These are phyloP conservation scores for Diaporthe eres DNA, from an alignment of 2,329 filamentous ascomycete species.

Conservation along the genomic window DNA sequence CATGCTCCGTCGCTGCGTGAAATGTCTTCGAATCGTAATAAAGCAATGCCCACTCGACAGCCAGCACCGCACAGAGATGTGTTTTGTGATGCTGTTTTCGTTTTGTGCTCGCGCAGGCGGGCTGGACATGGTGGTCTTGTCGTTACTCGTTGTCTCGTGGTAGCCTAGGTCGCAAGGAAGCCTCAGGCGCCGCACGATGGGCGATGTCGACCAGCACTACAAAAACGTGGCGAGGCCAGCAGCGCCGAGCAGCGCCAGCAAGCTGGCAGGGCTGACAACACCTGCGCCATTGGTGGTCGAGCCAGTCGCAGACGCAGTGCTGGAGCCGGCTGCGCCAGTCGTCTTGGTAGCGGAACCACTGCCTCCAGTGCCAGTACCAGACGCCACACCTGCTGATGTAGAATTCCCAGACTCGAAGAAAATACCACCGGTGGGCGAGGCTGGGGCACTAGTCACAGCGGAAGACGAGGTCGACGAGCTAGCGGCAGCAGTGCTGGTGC, in stretches of 20 bases:
- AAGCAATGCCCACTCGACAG: conserved; percentile 13
- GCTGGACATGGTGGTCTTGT: not conserved
- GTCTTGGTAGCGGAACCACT: conserved; percentile 44
- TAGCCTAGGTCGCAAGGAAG: not conserved
- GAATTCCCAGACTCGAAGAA: conserved; percentile 41
- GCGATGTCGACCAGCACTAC: conserved; percentile 39
- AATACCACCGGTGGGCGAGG: conserved; percentile 34
- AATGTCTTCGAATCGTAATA: conserved; percentile 27
- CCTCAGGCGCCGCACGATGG: not conserved
- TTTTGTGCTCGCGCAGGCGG: not conserved
- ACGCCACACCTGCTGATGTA: conserved; percentile 36
- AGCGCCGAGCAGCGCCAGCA: conserved; percentile 47
- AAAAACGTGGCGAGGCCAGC: conserved; percentile 47
- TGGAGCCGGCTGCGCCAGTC: conserved; percentile 37
- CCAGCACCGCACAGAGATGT: conserved; percentile 28
- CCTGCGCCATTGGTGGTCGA: conserved; percentile 51
- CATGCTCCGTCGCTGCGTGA: conserved; percentile 12
- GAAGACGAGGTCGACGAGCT: conserved; percentile 47
- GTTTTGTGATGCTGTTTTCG: not conserved
- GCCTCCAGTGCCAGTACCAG: conserved; percentile 37
- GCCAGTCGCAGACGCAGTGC: conserved; percentile 41
- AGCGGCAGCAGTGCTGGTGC: conserved; percentile 50
- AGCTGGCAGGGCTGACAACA: conserved; percentile 50
- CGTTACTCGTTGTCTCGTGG: conserved; percentile 3
- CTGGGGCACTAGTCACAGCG: conserved; percentile 28